Base-by-base conservation (phyloP, 192 early-diverging fungal species). In the Podila clonocystis region DNA sequence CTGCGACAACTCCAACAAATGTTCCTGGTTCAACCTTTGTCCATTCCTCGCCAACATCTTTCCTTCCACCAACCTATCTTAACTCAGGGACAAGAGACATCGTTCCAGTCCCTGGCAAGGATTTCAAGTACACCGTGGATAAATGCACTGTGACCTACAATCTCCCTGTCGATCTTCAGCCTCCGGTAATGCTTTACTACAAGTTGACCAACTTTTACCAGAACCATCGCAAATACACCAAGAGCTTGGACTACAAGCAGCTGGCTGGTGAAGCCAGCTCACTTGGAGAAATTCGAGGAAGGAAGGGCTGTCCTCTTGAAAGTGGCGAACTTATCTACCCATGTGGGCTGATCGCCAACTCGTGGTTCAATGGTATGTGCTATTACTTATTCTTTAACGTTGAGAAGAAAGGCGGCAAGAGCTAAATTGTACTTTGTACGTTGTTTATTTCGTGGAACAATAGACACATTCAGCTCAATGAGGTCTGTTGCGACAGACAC, bases 151-250 rank as follows among this genome's bases (percentile, higher is more conserved):
- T 99, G 41, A 72, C 85, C 59, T 90, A 88, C 69, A 91, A 87
- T n/a, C 68, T 90, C 74, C 96, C 89, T 0, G 84, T 87, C 64
- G 84, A 89, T 58, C 75, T 98, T 74, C 75, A 74, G n/a, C 84
- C 91, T 1, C 94, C 94, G 2, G 94, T 99, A 55, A 97, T 93
- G 71, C 82, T 99, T 76, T 98, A 99, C 82, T 98, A 98, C 75
- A 86, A 94, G 60, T 85, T 99, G 72, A 97, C 97, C 6, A 95
- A 97, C 87, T 99, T 99, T 85, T 99, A 97, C 83, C 98, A 99
- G 83, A 99, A 99, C 87, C 97, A 99, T 72, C 91, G 98, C 50
- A 91, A 93, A 66, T 99, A 99, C 75, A 94, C 97, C 30, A 96
- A 97, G 80, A 93, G 91, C 82, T 90, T 95, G 74, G 91, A 94